Evolutionary conservation across 2,329 filamentous ascomycete species (phyloP), one percentile per base, ranked within the genome.

Genomic region (Leptoxyphium fumago): DNA sequence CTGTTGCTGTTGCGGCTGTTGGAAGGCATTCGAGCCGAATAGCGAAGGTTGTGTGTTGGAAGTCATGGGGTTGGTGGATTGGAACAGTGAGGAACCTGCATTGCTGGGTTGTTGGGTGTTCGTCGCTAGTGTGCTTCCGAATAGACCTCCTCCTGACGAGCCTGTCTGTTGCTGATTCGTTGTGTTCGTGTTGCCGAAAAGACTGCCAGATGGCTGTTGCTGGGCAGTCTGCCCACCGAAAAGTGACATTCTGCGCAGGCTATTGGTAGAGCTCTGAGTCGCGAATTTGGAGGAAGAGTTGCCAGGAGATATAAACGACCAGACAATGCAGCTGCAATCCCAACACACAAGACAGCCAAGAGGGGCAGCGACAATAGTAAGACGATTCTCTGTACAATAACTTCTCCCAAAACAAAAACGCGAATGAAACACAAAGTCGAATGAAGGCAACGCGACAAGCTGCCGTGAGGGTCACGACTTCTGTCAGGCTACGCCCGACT

Each of bases 1-100:
- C 36, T 63, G 60, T 41, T 60, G 60, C 48, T 66, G 61, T 48
- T 62, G 47, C 44, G 52, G 42, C 40, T 57, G 53, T 32, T 54
- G 44, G 32, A 36, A 36, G 32, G 32, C 13, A 15, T 36, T 36
- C 13, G 32, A 36, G 13, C 32, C 32, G 15, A 36, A 36, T 13
- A 36, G 32, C 11, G 32, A 36, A 36, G 32, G 32, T 9, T 36
- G 32, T 36, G 32, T 13, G 32, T 17, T 43, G 42, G 38, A 51
- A 54, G 36, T 51, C 50, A 28, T 53, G 55, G 42, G 64, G 30
- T 38, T 42, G 40, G 41, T 29, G 21, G 40, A 42, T 38, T 50
- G 52, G 39, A 55, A 51, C 9, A 54, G 41, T 28, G 48, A 48
- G 21, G 10, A 34, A 42, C 44, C 50, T 29, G 29, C 38, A 30